Conservation (phyloP, 2,329 filamentous ascomycete genomes). For the Fusarium papillatum region DNA sequence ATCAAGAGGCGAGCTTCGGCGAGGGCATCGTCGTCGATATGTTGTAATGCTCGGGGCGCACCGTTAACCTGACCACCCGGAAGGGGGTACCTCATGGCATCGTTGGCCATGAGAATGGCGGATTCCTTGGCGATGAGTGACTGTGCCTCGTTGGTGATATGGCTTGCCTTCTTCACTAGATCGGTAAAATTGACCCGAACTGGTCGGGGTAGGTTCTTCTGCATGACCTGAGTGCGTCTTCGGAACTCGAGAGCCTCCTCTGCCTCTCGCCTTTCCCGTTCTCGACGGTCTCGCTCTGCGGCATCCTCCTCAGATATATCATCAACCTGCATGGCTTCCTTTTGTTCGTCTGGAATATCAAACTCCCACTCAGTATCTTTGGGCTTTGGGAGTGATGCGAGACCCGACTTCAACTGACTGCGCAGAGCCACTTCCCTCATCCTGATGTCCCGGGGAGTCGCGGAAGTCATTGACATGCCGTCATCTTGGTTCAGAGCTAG, state of each 20-base stretch:
- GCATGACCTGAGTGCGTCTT: constrained; percentile 92
- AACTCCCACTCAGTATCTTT: constrained; percentile 97
- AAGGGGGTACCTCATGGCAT: constrained; percentile 82
- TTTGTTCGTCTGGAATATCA: constrained; percentile 87
- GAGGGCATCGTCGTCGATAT: constrained; percentile 79
- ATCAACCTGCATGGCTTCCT: constrained; percentile 64
- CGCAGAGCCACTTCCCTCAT: constrained; percentile 78
- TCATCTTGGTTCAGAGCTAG: constrained; percentile 85
- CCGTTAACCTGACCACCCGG: constrained; percentile 76
- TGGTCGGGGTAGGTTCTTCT: constrained; percentile 85
- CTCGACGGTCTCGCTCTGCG: constrained; percentile 84
- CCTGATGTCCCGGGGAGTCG: constrained; percentile 83
- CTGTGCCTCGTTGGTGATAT: constrained; percentile 74
- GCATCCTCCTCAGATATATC: constrained; percentile 69
- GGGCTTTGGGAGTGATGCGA: constrained; percentile 90
- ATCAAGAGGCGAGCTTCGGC: constrained; percentile 84
- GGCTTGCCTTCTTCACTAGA: constrained; percentile 74
- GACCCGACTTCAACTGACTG: constrained; percentile 76
- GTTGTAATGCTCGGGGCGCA: constrained; percentile 69
- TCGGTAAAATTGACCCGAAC: constrained; percentile 77
- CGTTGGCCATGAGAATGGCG: constrained; percentile 84
- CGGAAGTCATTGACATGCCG: constrained; percentile 75
- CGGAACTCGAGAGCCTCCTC: constrained; percentile 83
- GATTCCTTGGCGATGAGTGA: constrained; percentile 82
- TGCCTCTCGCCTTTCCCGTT: constrained; percentile 80